These are phyloP conservation scores for Metschnikowia colocasiae DNA, from an alignment of 805 yeast genomes.

Conservation along the genomic window DNA sequence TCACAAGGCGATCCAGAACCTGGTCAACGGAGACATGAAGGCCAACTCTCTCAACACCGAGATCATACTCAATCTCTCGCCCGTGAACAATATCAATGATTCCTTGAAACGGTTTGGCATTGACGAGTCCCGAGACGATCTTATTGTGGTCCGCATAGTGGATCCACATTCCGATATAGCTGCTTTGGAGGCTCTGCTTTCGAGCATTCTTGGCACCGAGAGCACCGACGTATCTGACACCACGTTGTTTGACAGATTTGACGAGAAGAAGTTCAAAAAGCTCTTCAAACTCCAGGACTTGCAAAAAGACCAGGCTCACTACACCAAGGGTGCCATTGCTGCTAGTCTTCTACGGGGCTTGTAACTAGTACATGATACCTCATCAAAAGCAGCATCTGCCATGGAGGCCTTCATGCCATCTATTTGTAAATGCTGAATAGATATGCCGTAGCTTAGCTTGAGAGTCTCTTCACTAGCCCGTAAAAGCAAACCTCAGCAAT, in stretches of 20 bases:
- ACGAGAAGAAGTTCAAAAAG: slow-evolving; percentile 32
- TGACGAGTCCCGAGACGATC: slow-evolving; percentile 40
- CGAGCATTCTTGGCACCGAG: slow-evolving; percentile 14
- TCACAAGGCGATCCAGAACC: slow-evolving; percentile 57
- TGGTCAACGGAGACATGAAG: slow-evolving; percentile 44
- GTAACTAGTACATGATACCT: not conserved
- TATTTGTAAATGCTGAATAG: not conserved
- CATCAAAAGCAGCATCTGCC: too few species aligned
- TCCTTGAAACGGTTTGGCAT: slow-evolving; percentile 71
- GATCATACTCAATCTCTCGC: slow-evolving; percentile 63
- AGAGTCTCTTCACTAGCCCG: slow-evolving; percentile 9
- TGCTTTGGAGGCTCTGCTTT: slow-evolving; percentile 27
- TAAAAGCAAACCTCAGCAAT: slow-evolving; percentile 19
- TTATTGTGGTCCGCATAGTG: slow-evolving; percentile 52
- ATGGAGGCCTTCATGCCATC: too few species aligned
- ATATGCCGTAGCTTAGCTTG: not conserved
- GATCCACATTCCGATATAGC: slow-evolving; percentile 18
- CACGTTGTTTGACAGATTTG: slow-evolving; percentile 19
- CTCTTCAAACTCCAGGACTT: slow-evolving; percentile 34
- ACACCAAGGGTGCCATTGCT: slow-evolving; percentile 14
- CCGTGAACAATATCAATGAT: slow-evolving; percentile 68
- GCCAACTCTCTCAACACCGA: slow-evolving; percentile 72
- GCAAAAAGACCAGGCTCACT: slow-evolving; percentile 10
- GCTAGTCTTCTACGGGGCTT: slow-evolving; percentile 18
- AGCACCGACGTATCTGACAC: slow-evolving; percentile 24